Base-by-base conservation (phyloP, 2,329 filamentous ascomycete genomes). In the Aspergillus aculeatinus region DNA sequence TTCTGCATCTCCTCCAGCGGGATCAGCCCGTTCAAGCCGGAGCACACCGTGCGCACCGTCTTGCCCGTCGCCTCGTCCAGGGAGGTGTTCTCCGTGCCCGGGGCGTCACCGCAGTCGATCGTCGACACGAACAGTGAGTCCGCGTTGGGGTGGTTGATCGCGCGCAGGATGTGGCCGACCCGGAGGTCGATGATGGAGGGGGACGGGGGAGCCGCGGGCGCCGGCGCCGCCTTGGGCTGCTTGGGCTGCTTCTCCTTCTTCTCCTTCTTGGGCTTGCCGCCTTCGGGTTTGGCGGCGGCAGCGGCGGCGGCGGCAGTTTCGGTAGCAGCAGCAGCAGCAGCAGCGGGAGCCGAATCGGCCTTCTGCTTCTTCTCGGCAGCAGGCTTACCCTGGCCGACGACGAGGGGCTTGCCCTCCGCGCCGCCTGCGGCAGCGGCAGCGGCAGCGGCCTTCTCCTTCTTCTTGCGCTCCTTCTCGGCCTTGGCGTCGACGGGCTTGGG, bases 111-210 rank as follows among this genome's bases (percentile, higher is more conserved):
- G 81, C 94, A 92, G 65, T 92, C 92, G 72, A 99, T 96, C 57
- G 93, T 98, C 63, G 91, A 96, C 62, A 99, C 95, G 79, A 88
- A 99, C 55, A 99, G 86, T 12, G 91, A 96, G 81, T 99, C 95
- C 66, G 95, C 95, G 71, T 99, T 96, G 57, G 95, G 95, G 82
- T 99, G 95, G 77, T 92, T 90, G 79, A 95, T 85, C 55, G 93
- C 93, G 80, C 97, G 96, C 72, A 99, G 88, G 70, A 99, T 97
- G 82, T 98, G 95, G 62, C 95, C 95, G 62, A 99, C 94, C 65
- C 95, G 89, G 55, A 99, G 88, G 76, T 99, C 95, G 74, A 99
- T 97, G 62, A 96, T 85, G 60, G 85, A 83, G 2, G 95, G 95
- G 1, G 91, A 91, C 5, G 92, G 87, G 1, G 91, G 89, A 12